Evolutionary conservation across 306 rosid species (phyloP), one percentile per base, ranked within the genome.

Genomic region (Lathyrus tuberosus): DNA sequence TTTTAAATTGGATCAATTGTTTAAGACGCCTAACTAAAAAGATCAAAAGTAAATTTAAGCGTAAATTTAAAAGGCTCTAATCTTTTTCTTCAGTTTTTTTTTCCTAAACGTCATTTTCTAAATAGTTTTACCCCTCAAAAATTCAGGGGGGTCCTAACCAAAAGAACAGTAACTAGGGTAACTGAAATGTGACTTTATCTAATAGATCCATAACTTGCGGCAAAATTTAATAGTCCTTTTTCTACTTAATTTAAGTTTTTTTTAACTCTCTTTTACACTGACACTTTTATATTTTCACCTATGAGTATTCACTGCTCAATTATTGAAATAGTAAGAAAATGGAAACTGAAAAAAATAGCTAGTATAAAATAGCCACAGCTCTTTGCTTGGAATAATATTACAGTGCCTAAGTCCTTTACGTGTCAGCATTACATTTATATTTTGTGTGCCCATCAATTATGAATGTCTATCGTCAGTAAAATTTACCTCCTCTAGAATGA

Each of bases 141-240:
- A 30, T 44, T 53, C 30, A 56, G 8, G 0, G 0, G 3, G 13
- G 43, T 24, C n/a, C 46, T 18, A 66, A n/a, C 3, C 7, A 61
- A 37, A 68, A 74, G 64, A 47, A 49, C 20, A 47, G 24, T 63
- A 69, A 68, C 20, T 47, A 13, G 51, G 24, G 52, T 67, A 67
- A 61, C 62, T 33, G 40, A 73, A 43, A 33, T 35, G 57, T 68
- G 65, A 70, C 37, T 38, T 74, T 69, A 46, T 56, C 37, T 16
- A 5, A 37, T 18, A 22, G 41, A 40, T 49, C 80, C 80, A 70
- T 70, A 61, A 64, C 18, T 75, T 80, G 67, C 37, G 68, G 77
- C 75, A 66, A 71, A 76, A 51, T 31, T 46, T 26, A 60, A 24
- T 59, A 53, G 78, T 70, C 78, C 62, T 70, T 70, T 78, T 65